These are phyloP conservation scores for Crassisporium funariophilum DNA, from an alignment of 768 basidiomycete genomes.

Conservation along the genomic window DNA sequence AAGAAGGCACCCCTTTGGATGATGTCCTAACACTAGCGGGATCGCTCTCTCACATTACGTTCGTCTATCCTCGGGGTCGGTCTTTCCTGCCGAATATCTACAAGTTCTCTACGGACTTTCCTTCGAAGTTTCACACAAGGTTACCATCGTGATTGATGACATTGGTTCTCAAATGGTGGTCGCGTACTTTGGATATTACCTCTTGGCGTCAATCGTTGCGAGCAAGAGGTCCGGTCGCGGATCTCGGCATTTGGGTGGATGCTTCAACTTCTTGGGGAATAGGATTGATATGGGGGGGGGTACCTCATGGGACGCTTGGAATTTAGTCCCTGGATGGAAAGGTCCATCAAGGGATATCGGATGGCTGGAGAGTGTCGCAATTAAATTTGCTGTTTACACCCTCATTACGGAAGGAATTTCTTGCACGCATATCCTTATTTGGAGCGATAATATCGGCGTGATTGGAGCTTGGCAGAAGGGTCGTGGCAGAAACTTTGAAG, in stretches of 20 bases:
- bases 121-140: too few relatives aligned
- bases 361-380: conserved; percentile 26
- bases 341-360: conserved; percentile 18
- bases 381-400: too few relatives aligned
- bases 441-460: conserved; percentile 35
- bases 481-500: conserved; percentile 15
- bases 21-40: too few relatives aligned
- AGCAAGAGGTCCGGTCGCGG: too few relatives aligned
- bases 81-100: conserved; percentile 29
- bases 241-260: conserved; percentile 31
- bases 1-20: too few relatives aligned
- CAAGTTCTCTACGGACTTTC: conserved; percentile 27
- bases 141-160: conserved; percentile 23
- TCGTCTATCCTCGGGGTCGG: conserved; percentile 27
- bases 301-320: too few relatives aligned
- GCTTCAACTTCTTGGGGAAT: conserved; percentile 41
- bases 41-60: too few relatives aligned
- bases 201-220: too few relatives aligned
- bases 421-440: conserved; percentile 28
- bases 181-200: background rate
- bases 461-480: conserved; percentile 26
- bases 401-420: conserved; percentile 10
- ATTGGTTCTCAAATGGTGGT: conserved; percentile 37
- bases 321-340: conserved; percentile 14
- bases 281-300: conserved; percentile 36